Percentiles rank a stretch among this genome's conserved stretches.
phyloP scores from a whole-genome alignment of 116 monocot genomes.

The Dioscorea cayenensis region DNA sequence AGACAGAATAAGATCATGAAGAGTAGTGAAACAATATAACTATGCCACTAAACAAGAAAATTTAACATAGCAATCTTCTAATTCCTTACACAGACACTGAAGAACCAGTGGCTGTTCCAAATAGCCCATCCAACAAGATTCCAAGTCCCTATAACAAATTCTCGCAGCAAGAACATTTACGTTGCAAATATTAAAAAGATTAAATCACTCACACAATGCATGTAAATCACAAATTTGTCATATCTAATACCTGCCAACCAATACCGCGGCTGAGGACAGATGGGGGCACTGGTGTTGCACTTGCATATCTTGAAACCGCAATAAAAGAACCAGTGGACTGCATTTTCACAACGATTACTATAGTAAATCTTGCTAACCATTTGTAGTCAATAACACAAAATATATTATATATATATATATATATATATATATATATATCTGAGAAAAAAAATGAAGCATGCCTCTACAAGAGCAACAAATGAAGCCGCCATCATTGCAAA shows the following conservation, averaged over 20 bases:
- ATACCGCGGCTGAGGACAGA: slow-evolving; percentile 88
- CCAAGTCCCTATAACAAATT: slow-evolving; percentile 56
- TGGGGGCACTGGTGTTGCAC: slow-evolving; percentile 80
- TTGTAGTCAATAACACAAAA: not conserved
- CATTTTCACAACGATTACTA: not conserved
- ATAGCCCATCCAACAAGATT: slow-evolving; percentile 80
- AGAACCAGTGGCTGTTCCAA: slow-evolving; percentile 76
- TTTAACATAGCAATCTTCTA: not conserved
- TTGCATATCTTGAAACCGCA: slow-evolving; percentile 83
- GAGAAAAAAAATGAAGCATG: not conserved
- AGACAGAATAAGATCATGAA: not conserved
- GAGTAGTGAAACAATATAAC: not conserved
- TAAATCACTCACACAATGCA: not conserved
- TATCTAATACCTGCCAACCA: slow-evolving; percentile 71
- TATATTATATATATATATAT: too few relatives aligned
- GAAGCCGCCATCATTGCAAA: slow-evolving; percentile 97
- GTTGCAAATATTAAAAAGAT: too few relatives aligned
- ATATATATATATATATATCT: too few relatives aligned
- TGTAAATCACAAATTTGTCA: not conserved
- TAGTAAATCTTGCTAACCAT: not conserved
- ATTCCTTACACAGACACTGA: slow-evolving; percentile 73
- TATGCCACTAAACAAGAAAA: not conserved
- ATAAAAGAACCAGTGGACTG: slow-evolving; percentile 86
- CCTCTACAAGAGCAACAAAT: slow-evolving; percentile 74
- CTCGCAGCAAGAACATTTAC: not conserved